Percentiles rank a stretch among this genome's conserved stretches.
Conservation (phyloP, 2,329 filamentous ascomycete genomes). For the Ustulina deusta region DNA sequence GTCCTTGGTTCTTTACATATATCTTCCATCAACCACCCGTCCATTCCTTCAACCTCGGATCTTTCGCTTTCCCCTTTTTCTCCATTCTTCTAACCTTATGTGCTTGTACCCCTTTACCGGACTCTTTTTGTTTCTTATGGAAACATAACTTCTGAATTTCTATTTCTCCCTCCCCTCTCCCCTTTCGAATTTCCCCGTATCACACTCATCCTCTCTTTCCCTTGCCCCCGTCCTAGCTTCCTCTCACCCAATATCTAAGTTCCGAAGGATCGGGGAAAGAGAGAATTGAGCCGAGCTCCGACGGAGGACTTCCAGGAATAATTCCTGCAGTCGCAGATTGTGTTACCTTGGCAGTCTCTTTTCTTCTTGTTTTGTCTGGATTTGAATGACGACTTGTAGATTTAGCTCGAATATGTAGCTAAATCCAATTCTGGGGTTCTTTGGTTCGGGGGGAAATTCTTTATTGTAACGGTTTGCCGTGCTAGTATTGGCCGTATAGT, state of each 20-base stretch:
- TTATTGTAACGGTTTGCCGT: too few species aligned
- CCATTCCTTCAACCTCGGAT: too few species aligned
- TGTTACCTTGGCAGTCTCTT: slow-evolving; percentile 9
- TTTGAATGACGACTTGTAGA: background rate
- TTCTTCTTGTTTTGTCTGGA: background rate
- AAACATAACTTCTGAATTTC: background rate
- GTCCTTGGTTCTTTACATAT: background rate
- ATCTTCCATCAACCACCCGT: background rate
- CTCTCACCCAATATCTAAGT: background rate
- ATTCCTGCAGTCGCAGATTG: background rate
- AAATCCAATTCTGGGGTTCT: background rate
- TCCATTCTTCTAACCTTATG: background rate
- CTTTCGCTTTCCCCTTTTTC: background rate
- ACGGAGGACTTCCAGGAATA: slow-evolving; percentile 8
- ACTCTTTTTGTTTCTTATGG: background rate
- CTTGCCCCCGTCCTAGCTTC: background rate
- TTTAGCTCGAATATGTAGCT: background rate
- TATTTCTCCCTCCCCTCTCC: background rate
- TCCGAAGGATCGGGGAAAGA: background rate
- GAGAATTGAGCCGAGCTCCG: background rate
- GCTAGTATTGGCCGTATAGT: too few species aligned
- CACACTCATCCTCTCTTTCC: background rate
- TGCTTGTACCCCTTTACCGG: background rate
- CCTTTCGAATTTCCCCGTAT: too few species aligned
- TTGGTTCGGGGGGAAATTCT: too few species aligned